These are phyloP conservation scores for Cymbopogon flexuosus DNA, from an alignment of 202 grass and related monocot species.

Conservation along the genomic window DNA sequence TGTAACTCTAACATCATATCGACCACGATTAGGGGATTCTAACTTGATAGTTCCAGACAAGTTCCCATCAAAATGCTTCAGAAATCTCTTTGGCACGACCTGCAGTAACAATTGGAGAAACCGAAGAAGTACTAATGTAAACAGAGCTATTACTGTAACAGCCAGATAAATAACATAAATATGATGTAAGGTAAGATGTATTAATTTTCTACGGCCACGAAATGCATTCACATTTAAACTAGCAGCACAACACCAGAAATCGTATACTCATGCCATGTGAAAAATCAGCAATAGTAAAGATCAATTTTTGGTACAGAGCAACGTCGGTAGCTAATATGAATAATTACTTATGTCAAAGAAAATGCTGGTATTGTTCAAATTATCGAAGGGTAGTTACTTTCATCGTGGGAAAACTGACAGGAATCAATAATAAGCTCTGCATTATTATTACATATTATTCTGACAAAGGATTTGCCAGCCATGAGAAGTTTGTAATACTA, in stretches of 20 bases:
- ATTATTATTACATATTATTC: background rate
- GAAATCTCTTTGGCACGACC: constrained; percentile 38
- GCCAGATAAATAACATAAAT: background rate
- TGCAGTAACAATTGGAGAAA: background rate
- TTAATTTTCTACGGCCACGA: background rate
- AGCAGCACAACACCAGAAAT: background rate
- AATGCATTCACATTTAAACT: background rate
- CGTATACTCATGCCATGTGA: background rate
- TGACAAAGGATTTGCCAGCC: background rate
- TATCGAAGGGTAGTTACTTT: too few relatives aligned
- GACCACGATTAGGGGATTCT: constrained; percentile 25
- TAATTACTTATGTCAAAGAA: background rate
- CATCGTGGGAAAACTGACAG: too few relatives aligned
- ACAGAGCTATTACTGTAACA: background rate
- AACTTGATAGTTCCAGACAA: constrained; percentile 22
- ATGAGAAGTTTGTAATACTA: too few relatives aligned
- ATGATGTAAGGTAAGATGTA: background rate
- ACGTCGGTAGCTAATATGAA: background rate
- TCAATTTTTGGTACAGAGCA: background rate
- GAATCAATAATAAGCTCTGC: too few relatives aligned
- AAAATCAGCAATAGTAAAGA: background rate
- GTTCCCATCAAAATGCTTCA: constrained; percentile 15
- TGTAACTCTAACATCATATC: constrained; percentile 13
- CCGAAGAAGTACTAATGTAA: background rate
- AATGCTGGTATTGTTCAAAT: too few relatives aligned